These are phyloP conservation scores for Clavispora carvajalis DNA, from an alignment of 805 yeast species.

Conservation along the genomic window DNA sequence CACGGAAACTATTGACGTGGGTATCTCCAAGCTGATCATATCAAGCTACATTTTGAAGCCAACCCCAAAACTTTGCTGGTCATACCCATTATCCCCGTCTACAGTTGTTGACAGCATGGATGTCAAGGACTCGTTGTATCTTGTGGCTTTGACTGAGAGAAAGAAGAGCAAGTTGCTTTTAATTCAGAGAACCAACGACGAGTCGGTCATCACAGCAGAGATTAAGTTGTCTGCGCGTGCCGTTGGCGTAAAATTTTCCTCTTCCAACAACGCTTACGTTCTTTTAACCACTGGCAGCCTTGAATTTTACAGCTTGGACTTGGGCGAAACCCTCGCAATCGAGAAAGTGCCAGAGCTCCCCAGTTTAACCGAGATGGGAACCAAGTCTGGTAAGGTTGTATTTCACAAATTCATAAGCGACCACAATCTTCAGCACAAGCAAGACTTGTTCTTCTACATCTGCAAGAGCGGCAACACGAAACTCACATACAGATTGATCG, in stretches of 20 bases:
- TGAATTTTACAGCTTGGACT: slow-evolving; percentile 9
- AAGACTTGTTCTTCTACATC: slow-evolving; percentile 20
- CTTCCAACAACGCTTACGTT: slow-evolving; percentile 18
- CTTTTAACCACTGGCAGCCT: slow-evolving; percentile 27
- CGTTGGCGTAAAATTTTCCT: slow-evolving; percentile 9
- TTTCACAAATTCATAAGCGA: slow-evolving; percentile 24
- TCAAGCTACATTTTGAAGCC: slow-evolving; percentile 50
- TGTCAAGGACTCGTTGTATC: slow-evolving; percentile 20
- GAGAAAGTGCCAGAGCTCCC: slow-evolving; percentile 13
- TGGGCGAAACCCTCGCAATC: slow-evolving; percentile 11
- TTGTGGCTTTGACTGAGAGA: slow-evolving; percentile 37
- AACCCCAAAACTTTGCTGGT: slow-evolving; percentile 54
- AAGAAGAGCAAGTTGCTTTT: slow-evolving; percentile 19
- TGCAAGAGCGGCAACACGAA: slow-evolving; percentile 4
- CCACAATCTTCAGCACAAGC: slow-evolving; percentile 17
- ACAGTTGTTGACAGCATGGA: slow-evolving; percentile 41
- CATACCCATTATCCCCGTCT: slow-evolving; percentile 47
- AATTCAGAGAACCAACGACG: slow-evolving; percentile 9
- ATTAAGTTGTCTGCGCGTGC: slow-evolving; percentile 8
- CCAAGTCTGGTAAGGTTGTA: slow-evolving; percentile 18
- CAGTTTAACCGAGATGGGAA: not conserved
- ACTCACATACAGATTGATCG: slow-evolving; percentile 19
- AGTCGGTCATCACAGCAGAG: slow-evolving; percentile 9
- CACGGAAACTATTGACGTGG: slow-evolving; percentile 40
- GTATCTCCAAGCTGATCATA: slow-evolving; percentile 49